These are phyloP conservation scores for Rheum nobile DNA, from an alignment of 148 eudicot genomes.

Conservation along the genomic window DNA sequence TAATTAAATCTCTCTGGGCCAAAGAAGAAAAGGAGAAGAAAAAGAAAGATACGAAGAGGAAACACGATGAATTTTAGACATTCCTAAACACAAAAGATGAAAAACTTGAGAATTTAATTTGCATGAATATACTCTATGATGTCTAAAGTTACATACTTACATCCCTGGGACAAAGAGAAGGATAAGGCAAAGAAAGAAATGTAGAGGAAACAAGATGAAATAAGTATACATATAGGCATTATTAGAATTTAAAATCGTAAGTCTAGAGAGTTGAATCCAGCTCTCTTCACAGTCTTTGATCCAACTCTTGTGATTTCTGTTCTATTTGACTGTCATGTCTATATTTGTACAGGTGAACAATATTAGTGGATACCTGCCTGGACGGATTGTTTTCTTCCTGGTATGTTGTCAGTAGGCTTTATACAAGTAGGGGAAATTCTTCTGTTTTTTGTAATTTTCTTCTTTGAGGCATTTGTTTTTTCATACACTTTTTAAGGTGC, in stretches of 20 bases:
- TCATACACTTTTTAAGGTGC: neutral
- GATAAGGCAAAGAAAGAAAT: neutral
- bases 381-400: constrained; percentile 95
- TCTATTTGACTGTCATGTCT: constrained; percentile 1
- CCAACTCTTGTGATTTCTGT: neutral
- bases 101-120: neutral
- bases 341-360: constrained; percentile 66
- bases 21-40: neutral
- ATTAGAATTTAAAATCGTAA: neutral
- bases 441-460: neutral
- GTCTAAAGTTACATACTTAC: neutral
- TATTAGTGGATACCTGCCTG: constrained; percentile 98
- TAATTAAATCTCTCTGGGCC: neutral
- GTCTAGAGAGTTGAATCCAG: neutral
- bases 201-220: neutral
- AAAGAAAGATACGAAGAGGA: neutral
- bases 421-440: neutral
- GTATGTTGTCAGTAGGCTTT: constrained; percentile 25
- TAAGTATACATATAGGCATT: neutral
- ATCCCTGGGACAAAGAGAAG: neutral
- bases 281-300: neutral
- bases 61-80: neutral
- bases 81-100: neutral
- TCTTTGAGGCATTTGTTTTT: neutral
- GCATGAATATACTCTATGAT: neutral